Evolutionary conservation across 2,329 filamentous ascomycete species (phyloP), one percentile per base, ranked within the genome.

Genomic region (Stachybotrys elegans): DNA sequence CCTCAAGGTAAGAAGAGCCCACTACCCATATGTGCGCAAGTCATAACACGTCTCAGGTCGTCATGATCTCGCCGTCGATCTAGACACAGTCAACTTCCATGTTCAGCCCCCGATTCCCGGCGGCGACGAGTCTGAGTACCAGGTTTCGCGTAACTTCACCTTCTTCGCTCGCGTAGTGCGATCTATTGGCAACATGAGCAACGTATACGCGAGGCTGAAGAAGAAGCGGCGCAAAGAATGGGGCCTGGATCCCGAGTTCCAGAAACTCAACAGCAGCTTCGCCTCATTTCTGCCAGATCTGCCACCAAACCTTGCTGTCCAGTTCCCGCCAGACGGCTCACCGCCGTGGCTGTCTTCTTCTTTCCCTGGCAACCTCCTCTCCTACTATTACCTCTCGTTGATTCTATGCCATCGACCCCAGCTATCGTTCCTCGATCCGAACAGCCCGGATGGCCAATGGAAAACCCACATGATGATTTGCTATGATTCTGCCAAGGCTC

Each of bases 321-420:
- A 77, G 4, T 94, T 91, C 58, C 85, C 90, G 3, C 64, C 78
- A 1, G 88, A 94, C 57, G 87, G 85, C 40, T 86, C 86, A 4
- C 76, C 88, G 3, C 91, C 91, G 0, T 93, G 86, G 84, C 73
- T 96, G 16, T 79, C 88, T 3, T 92, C 88, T 7, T 86, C 94
- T 53, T 95, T 91, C 57, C 75, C 94, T 39, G 92, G 88, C 27
- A 95, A 95, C 58, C 73, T 95, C 64, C 88, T 95, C 59, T 85
- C 84, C 3, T 95, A 97, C 63, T 91, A 93, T 62, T 84, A 94
- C 54, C 73, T 97, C 16, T 84, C 82, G 13, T 76, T 92, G 40
- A 89, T 97, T 43, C 82, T 97, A 65, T 83, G 95, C 46, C 86
- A 95, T 61, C 80, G 92, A 34, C 91, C 92, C 17, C 90, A 95